Evolutionary conservation across 2,329 filamentous ascomycete genomes (phyloP).

Genomic region (Dothideomycetes sp.): DNA sequence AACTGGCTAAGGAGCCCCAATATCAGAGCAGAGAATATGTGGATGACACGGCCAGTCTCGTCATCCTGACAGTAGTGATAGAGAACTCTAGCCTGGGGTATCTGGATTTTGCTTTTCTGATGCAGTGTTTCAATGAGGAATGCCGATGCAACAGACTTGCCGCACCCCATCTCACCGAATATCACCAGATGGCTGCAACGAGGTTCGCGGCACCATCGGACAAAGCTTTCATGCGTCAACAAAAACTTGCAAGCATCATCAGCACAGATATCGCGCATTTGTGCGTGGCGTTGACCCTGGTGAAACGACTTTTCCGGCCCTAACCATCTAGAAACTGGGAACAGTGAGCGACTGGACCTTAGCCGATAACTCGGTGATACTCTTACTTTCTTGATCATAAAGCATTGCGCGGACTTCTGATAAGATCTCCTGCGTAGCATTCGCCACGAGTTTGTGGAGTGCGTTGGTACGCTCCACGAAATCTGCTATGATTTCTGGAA

Average conservation of each 20-base stretch:
- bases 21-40: slow-evolving; percentile 1
- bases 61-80: slow-evolving; percentile 1
- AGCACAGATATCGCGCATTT: neutral
- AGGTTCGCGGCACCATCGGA: neutral
- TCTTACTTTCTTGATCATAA: neutral
- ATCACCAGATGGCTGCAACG: neutral
- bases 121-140: slow-evolving; percentile 1
- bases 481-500: neutral
- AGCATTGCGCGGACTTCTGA: neutral
- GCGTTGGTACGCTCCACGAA: neutral
- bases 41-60: neutral
- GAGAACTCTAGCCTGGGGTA: neutral
- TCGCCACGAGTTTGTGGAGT: slow-evolving; percentile 1
- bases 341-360: too few species aligned
- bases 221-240: neutral
- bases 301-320: neutral
- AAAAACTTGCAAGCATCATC: neutral
- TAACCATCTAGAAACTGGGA: neutral
- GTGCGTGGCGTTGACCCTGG: neutral
- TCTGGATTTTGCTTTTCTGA: neutral
- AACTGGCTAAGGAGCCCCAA: neutral
- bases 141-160: neutral
- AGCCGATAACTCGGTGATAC: neutral
- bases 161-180: neutral
- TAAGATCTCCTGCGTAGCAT: neutral